Percentiles rank a stretch among this genome's conserved stretches.
phyloP scores from a whole-genome alignment of 2,329 filamentous ascomycete genomes.

The Botryosphaeria dothidea region DNA sequence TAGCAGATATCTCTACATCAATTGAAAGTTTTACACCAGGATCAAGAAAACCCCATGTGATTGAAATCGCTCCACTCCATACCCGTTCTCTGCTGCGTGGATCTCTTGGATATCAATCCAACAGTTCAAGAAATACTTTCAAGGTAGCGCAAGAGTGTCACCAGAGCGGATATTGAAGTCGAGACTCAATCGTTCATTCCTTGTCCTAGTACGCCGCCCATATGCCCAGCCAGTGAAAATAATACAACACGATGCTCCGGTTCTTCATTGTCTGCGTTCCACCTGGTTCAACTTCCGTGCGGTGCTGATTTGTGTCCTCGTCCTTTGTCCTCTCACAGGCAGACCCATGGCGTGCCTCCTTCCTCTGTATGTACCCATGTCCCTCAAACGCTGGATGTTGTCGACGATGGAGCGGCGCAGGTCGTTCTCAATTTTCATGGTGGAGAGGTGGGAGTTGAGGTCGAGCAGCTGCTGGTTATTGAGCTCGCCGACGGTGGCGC shows the following conservation, averaged over 20 bases:
- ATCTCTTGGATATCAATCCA: too few species aligned
- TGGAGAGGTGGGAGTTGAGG: constrained; percentile 80
- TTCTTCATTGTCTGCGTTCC: constrained; percentile 48
- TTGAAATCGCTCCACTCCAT: too few species aligned
- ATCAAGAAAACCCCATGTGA: too few species aligned
- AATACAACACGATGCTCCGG: not conserved
- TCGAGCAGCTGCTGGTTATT: constrained; percentile 75
- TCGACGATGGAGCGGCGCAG: constrained; percentile 74
- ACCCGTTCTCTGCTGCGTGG: too few species aligned
- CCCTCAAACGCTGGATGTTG: constrained; percentile 81
- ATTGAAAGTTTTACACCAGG: too few species aligned
- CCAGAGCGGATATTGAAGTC: too few species aligned
- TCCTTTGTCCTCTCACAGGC: constrained; percentile 88
- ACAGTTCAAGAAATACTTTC: too few species aligned
- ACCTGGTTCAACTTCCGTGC: constrained; percentile 61
- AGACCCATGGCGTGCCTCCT: constrained; percentile 89
- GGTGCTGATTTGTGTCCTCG: constrained; percentile 71
- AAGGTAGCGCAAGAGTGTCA: too few species aligned
- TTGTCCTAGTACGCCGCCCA: constrained; percentile 11
- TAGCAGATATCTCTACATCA: too few species aligned
- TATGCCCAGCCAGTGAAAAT: not conserved
- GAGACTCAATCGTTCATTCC: not conserved
- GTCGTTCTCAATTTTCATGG: constrained; percentile 94
- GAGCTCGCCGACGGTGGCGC: constrained; percentile 74
- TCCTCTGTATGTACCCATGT: constrained; percentile 88